Evolutionary conservation across 2,329 filamentous ascomycete species (phyloP), one percentile per base, ranked within the genome.

Genomic region (Calonectria naviculata): DNA sequence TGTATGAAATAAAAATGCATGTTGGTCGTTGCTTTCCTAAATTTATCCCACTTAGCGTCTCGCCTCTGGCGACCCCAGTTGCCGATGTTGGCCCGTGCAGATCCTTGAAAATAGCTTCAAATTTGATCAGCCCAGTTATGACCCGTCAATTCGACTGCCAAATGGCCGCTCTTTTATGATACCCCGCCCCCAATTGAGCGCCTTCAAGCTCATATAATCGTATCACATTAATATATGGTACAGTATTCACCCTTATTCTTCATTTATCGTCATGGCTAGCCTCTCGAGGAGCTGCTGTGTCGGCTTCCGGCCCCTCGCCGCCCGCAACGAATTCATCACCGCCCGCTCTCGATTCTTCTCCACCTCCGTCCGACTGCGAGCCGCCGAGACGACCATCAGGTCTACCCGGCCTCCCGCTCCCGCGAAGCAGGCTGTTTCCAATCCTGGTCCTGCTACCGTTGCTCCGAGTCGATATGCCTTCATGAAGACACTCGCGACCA

Each of bases 401-500:
- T 12, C 73, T 13, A 38, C 65, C 21, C 75, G 73, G 42, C 31
- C 76, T 17, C 52, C 71, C 56, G 26, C 67, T 6, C 47, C 65
- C 17, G 60, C 73, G 34, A 67, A 71, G 69, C 56, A 70, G 38
- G 58, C 65, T n/a, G n/a, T n/a, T 5, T 69, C 73, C 34, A 24
- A 17, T 13, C 3, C 56, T n/a, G 56, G 70, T 56, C 34, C 71
- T 49, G 36, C 76, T 49, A 69, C 73, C 68, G 71, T 71, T 67
- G 73, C 76, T 10, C 78, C 75, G 44, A 81, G 75, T 67, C 75
- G 76, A 78, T 86, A 84, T 76, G 85, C 83, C 65, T 91, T 88
- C 82, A 86, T 87, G 76, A 87, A 87, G 71, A 87, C 86, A 70
- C 86, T 94, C 42, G 88, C 89, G 17, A 84, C 85, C 69, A 89